Conservation (phyloP, 164 flowering plant species). For the Magnolia kwangsiensis region DNA sequence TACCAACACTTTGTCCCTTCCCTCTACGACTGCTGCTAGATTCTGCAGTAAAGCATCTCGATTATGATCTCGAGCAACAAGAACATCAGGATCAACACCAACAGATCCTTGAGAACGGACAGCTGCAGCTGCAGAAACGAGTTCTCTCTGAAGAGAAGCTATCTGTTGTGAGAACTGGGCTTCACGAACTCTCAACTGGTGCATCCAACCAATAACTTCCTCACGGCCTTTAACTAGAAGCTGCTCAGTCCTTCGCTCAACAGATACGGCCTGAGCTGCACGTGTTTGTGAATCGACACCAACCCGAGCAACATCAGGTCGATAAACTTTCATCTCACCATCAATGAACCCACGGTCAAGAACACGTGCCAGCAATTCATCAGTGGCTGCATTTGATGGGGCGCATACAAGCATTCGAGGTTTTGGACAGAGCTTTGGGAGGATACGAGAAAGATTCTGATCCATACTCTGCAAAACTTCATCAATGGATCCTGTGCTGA, state of each 20-base stretch:
- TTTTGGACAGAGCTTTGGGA: constrained; percentile 90
- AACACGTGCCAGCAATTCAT: constrained; percentile 90
- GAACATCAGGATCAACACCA: constrained; percentile 93
- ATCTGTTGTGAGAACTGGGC: constrained; percentile 66
- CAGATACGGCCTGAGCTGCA: constrained; percentile 98
- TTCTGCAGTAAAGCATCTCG: constrained; percentile 72
- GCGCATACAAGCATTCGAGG: constrained; percentile 99
- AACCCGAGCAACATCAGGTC: constrained; percentile 96
- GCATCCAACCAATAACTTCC: constrained; percentile 74
- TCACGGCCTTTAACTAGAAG: constrained; percentile 72
- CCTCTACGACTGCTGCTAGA: constrained; percentile 87
- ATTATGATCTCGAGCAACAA: constrained; percentile 78
- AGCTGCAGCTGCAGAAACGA: constrained; percentile 64
- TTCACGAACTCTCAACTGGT: constrained; percentile 61
- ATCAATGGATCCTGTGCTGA: constrained; percentile 69
- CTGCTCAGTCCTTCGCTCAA: constrained; percentile 89
- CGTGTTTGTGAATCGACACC: constrained; percentile 95
- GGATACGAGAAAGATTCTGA: constrained; percentile 80
- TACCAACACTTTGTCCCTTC: constrained; percentile 76
- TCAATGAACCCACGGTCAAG: constrained; percentile 98
- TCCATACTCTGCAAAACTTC: constrained; percentile 95
- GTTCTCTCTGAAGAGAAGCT: constrained; percentile 64
- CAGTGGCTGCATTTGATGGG: constrained; percentile 99
- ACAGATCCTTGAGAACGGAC: constrained; percentile 90
- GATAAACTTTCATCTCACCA: constrained; percentile 95